Evolutionary conservation across 176 grass and related monocot genomes (phyloP).

Genomic region (Zoysia pacifica): DNA sequence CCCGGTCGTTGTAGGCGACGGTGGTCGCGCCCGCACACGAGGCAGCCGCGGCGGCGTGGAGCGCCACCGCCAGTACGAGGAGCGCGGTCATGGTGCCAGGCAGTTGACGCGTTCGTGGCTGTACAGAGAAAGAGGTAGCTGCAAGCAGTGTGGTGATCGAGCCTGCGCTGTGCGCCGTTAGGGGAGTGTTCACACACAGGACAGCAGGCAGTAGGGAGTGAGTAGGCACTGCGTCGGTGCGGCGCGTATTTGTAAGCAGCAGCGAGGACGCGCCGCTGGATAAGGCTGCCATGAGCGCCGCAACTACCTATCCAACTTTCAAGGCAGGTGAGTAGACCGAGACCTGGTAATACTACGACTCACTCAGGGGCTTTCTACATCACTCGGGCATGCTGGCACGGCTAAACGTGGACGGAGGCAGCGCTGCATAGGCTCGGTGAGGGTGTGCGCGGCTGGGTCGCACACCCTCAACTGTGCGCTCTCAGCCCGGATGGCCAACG

Average conservation of each 20-base stretch:
- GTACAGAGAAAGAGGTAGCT: no score
- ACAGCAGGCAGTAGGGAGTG: no score
- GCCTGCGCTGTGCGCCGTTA: neutral
- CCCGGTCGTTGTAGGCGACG: conserved; percentile 22
- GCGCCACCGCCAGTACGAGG: neutral
- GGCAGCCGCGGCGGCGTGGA: neutral
- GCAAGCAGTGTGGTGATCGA: neutral
- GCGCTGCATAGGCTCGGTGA: no score
- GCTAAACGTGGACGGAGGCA: neutral
- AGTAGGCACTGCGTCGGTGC: neutral
- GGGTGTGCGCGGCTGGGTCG: no score
- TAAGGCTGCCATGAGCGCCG: neutral
- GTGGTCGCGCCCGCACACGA: neutral
- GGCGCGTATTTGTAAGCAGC: neutral
- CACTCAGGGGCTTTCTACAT: neutral
- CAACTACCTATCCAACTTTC: neutral
- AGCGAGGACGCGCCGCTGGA: neutral
- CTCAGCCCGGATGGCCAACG: no score
- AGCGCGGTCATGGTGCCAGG: neutral
- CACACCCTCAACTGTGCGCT: no score
- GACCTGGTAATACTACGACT: neutral
- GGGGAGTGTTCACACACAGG: neutral
- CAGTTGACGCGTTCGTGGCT: neutral
- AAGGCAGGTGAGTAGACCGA: neutral
- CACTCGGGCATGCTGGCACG: neutral